A percentile compares a stretch with the other conserved stretches of the same genome.
Conservation (phyloP, 108 stramenopile genomes). For the Nitzschia sp. region DNA sequence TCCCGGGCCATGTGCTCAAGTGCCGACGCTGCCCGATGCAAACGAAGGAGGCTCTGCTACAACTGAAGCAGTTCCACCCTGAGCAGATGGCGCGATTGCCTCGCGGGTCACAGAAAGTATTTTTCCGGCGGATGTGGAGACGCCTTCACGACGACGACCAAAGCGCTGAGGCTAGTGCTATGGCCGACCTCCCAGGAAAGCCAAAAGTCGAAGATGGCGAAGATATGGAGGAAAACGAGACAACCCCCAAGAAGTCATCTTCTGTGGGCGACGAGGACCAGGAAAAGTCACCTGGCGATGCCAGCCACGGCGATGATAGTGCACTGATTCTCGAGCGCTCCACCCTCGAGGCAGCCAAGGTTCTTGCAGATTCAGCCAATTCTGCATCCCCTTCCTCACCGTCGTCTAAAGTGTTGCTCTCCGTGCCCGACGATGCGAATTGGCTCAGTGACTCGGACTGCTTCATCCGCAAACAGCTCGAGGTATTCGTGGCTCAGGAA, state of each 20-base stretch:
- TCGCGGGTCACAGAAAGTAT: constrained; percentile 88
- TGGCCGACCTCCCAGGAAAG: no score
- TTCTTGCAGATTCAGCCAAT: constrained; percentile 25
- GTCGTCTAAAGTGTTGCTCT: constrained; percentile 67
- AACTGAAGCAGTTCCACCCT: constrained; percentile 71
- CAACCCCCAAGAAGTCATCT: not conserved
- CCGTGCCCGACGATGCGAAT: constrained; percentile 84
- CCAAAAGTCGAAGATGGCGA: constrained; percentile 7
- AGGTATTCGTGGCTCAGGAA: constrained; percentile 74
- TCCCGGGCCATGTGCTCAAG: constrained; percentile 83
- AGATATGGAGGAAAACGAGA: not conserved
- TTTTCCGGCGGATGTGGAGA: constrained; percentile 88
- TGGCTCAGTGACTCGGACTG: constrained; percentile 85
- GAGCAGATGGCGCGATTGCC: constrained; percentile 79
- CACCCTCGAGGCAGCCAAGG: constrained; percentile 45
- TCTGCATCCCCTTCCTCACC: constrained; percentile 40
- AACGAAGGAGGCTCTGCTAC: constrained; percentile 66
- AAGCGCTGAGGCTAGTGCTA: constrained; percentile 14
- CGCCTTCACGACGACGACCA: constrained; percentile 73
- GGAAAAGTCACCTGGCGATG: not conserved
- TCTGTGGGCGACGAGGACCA: not conserved
- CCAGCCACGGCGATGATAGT: constrained; percentile 40
- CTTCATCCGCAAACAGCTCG: constrained; percentile 76
- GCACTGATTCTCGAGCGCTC: constrained; percentile 29
- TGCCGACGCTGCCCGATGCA: constrained; percentile 73